Base-by-base conservation (phyloP, 768 basidiomycete genomes). In the Cantharellus cinnabarinus region DNA sequence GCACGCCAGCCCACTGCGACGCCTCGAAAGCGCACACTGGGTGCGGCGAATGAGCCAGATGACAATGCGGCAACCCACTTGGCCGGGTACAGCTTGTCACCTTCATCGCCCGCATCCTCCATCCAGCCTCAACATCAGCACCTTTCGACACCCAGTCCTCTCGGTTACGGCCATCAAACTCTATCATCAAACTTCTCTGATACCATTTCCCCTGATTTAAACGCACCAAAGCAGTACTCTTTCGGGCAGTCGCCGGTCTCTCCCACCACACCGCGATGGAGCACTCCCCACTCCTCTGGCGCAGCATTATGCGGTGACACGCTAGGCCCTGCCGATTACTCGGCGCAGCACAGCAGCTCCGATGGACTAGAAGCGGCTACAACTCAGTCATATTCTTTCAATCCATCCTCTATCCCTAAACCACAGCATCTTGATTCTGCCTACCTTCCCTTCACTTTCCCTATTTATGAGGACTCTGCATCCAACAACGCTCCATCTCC, bases 401-500 rank as follows among this genome's bases (percentile, higher is more conserved):
- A 29, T 48, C 5, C 56, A 7, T 37, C 52, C 10, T 54, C 52
- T 14, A 14, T 37, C 7, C 38, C 52, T 37, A 7, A 37, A 10
- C 14, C 35, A 10, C 14, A 37, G 14, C 56, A 14, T 14, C 10
- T 57, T n/a, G 58, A 53, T 39, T 37, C 42, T n/a, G 50, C 58
- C 37, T 58, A 15, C 29, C 48, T 54, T 37, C 29, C 42, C 15
- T 62, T 59, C 56, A 37, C 44, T 51, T 39, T 29, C 58, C 35
- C 4, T 48, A 2, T 62, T 52, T 38, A 58, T 14, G 62, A 58
- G 39, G 62, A 62, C 35, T 57, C 44, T 29, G 10, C 44, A 10
- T 29, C 29, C 10, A 29, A 10, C 44, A 41, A 42, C 2, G 44
- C 61, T 52, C 77, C 82, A 2, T 77, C 81, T 7, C 77, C 75